Percentiles rank a stretch among this genome's conserved stretches.
These are phyloP conservation scores for Exophiala viscosa DNA, from an alignment of 2,329 filamentous ascomycete genomes.

Conservation along the genomic window DNA sequence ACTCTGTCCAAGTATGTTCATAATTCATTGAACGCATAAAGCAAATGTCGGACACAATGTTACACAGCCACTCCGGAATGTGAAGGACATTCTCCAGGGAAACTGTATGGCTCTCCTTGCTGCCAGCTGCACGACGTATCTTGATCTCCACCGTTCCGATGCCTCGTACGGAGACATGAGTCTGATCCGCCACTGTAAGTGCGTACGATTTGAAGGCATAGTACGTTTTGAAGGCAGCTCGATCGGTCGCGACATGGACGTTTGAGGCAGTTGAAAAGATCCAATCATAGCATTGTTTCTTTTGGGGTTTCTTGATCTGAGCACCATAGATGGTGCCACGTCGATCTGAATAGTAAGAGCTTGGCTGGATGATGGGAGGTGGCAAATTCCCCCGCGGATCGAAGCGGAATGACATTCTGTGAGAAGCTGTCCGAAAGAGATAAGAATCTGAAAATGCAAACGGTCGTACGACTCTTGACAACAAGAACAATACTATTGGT, in stretches of 20 bases:
- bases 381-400: constrained; percentile 20
- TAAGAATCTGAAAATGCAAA: neutral
- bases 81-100: constrained; percentile 35
- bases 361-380: constrained; percentile 16
- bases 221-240: constrained; percentile 33
- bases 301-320: constrained; percentile 20
- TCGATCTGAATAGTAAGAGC: constrained; percentile 17
- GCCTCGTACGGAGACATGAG: constrained; percentile 30
- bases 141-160: constrained; percentile 34
- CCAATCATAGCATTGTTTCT: constrained; percentile 28
- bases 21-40: constrained; percentile 17
- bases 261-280: constrained; percentile 30
- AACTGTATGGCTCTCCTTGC: constrained; percentile 28
- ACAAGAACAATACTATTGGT: neutral
- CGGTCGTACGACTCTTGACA: neutral
- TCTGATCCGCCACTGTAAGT: constrained; percentile 26
- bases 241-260: constrained; percentile 35
- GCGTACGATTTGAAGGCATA: constrained; percentile 29
- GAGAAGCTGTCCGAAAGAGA: neutral
- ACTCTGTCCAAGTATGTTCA: constrained; percentile 27
- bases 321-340: constrained; percentile 8
- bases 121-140: constrained; percentile 26
- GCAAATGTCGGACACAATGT: constrained; percentile 29
- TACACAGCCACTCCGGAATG: constrained; percentile 35
- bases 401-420: constrained; percentile 11